Base-by-base conservation (phyloP, 495 filamentous ascomycete species). In the Neurospora africana region DNA sequence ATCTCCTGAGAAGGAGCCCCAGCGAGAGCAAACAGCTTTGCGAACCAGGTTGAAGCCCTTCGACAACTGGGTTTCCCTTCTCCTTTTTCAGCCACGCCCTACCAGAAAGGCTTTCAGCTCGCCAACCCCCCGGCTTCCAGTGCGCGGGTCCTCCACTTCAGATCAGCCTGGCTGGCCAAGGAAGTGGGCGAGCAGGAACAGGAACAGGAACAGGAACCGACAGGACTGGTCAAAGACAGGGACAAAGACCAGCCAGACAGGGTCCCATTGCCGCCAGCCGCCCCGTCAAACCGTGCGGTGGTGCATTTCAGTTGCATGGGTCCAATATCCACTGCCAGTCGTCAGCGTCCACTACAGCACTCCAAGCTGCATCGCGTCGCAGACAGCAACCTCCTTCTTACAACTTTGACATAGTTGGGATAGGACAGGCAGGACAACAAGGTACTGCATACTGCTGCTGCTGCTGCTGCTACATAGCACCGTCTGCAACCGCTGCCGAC, bases 291-390 rank as follows among this genome's bases (percentile, higher is more conserved):
- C 53, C 53, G 53, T 61, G 27, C 44, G 44, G 44, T 53, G 44
- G 44, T 53, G 44, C 44, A 53, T 61, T 33, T 33, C 23, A 30
- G 23, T 33, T 61, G 53, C 53, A 61, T 61, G 47, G 53, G 27
- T 33, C 53, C 53, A 17, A 61, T 58, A 58, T 58, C 47, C 53
- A 61, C 53, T 61, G 53, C 47, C 47, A 58, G 23, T 61, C 53
- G 53, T 30, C 53, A 61, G 53, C 53, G 53, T 30, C 53, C 53
- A 61, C 53, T 61, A 61, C 53, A 61, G 53, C 53, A 61, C 53
- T 61, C 53, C 53, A 61, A 61, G 53, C 30, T 43, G 71, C 70
- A 75, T 71, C 76, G 71, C 75, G 72, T 74, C 72, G 76, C 72
- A 74, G 74, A 71, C 70, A 36, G n/a, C n/a, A 35, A 67, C 65